These are phyloP conservation scores for Musa troglodytarum DNA, from an alignment of 176 grass and related monocot genomes.

Conservation along the genomic window DNA sequence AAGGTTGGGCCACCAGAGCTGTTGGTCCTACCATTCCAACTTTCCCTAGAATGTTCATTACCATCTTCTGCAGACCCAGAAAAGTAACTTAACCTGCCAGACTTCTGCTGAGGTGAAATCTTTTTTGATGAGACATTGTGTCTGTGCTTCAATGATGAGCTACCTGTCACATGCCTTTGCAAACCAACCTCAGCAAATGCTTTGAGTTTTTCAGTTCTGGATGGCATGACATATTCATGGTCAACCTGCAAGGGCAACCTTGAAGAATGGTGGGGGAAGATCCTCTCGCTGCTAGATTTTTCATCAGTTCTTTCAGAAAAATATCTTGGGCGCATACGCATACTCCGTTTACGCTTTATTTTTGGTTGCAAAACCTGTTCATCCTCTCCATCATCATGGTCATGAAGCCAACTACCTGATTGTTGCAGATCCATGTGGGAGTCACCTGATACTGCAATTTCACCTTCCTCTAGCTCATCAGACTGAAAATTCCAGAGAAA, in stretches of 20 bases:
- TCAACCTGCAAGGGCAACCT: conserved; percentile 33
- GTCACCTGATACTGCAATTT: conserved; percentile 92
- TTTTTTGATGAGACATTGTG: conserved; percentile 60
- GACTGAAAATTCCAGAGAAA: conserved; percentile 36
- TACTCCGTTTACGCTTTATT: conserved; percentile 91
- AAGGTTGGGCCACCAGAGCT: conserved; percentile 34
- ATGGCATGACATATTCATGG: conserved; percentile 36
- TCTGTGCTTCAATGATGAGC: conserved; percentile 47
- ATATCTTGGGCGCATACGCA: conserved; percentile 69
- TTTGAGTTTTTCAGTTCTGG: conserved; percentile 30
- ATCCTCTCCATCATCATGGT: conserved; percentile 76
- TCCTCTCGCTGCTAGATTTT: conserved; percentile 43
- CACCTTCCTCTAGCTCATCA: conserved; percentile 95
- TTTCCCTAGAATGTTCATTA: conserved; percentile 50
- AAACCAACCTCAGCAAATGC: conserved; percentile 33
- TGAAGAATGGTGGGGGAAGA: conserved; percentile 34
- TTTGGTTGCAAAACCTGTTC: conserved; percentile 82
- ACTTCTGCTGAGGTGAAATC: conserved; percentile 44
- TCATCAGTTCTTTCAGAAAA: conserved; percentile 62
- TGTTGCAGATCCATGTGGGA: conserved; percentile 80
- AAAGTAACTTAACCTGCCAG: conserved; percentile 39
- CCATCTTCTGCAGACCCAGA: conserved; percentile 51
- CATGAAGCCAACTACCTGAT: conserved; percentile 74
- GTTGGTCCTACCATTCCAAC: conserved; percentile 44
- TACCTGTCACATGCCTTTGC: conserved; percentile 29